These are phyloP conservation scores for Saccharomyces cerevisiae DNA, from an alignment of 805 yeast genomes.

Conservation along the genomic window DNA sequence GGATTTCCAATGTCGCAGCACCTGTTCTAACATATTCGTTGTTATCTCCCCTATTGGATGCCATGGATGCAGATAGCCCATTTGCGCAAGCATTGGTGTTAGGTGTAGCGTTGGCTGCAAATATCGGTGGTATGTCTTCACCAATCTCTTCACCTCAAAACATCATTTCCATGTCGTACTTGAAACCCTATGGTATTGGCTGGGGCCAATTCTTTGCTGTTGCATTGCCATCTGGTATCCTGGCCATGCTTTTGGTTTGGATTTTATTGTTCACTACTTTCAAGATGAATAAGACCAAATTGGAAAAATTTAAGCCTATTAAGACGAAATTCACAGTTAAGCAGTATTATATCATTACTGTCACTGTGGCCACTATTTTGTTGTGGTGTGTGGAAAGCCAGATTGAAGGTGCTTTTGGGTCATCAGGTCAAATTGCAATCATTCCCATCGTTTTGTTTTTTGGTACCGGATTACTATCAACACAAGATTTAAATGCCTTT, in stretches of 20 bases:
- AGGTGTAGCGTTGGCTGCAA: constrained; percentile 84
- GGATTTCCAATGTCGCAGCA: constrained; percentile 92
- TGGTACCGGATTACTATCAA: constrained; percentile 73
- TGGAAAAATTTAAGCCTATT: constrained; percentile 39
- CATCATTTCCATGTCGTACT: constrained; percentile 72
- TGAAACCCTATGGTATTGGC: constrained; percentile 52
- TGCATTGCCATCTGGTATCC: constrained; percentile 66
- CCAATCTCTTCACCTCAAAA: constrained; percentile 94
- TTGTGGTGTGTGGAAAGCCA: constrained; percentile 82
- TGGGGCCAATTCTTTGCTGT: constrained; percentile 91
- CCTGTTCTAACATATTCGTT: constrained; percentile 84
- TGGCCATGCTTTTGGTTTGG: constrained; percentile 61
- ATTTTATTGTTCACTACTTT: constrained; percentile 48
- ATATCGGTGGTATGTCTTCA: constrained; percentile 89
- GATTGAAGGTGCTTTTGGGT: constrained; percentile 64
- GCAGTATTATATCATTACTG: constrained; percentile 64
- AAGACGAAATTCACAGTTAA: constrained; percentile 53
- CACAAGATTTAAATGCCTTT: constrained; percentile 84
- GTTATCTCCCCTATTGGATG: constrained; percentile 73
- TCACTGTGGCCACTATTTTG: constrained; percentile 60
- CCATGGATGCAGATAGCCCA: constrained; percentile 62
- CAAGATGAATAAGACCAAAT: constrained; percentile 38
- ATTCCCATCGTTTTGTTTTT: constrained; percentile 77
- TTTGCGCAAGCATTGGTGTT: constrained; percentile 74
- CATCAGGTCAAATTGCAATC: constrained; percentile 82